These are phyloP conservation scores for Citrus trifoliata DNA, from an alignment of 345 rosid species.

Conservation along the genomic window DNA sequence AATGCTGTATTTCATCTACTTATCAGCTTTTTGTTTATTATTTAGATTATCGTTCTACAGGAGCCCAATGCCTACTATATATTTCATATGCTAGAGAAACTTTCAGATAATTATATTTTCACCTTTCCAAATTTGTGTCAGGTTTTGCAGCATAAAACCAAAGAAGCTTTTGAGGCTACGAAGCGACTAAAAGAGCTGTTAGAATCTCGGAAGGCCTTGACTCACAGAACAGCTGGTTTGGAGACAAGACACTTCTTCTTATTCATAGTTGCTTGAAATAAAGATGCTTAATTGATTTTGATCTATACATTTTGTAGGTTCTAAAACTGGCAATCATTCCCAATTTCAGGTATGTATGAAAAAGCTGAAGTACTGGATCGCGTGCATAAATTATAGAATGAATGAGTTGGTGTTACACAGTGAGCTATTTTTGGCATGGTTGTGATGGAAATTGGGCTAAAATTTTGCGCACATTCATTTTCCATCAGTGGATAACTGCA, in stretches of 20 bases:
- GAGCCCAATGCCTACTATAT: neutral
- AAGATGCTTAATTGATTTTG: slow-evolving; percentile 9
- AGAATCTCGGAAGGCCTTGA: slow-evolving; percentile 46
- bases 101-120: neutral
- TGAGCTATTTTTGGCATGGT: neutral
- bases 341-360: slow-evolving; percentile 45
- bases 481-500: neutral
- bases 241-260: neutral
- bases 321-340: slow-evolving; percentile 33
- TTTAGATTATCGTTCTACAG: neutral
- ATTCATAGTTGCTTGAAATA: neutral
- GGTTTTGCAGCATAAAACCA: slow-evolving; percentile 77
- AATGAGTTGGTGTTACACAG: neutral
- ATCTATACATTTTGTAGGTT: slow-evolving; percentile 38
- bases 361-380: neutral
- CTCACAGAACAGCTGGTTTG: slow-evolving; percentile 39
- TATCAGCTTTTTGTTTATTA: neutral
- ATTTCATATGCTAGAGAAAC: neutral
- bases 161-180: slow-evolving; percentile 58
- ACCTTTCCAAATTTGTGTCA: slow-evolving; percentile 21
- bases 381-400: neutral
- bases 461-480: neutral
- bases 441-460: slow-evolving; percentile 6
- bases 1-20: slow-evolving; percentile 4
- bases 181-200: slow-evolving; percentile 51